Evolutionary conservation across 768 basidiomycete genomes (phyloP).

Genomic region (Phylloporus sp.): DNA sequence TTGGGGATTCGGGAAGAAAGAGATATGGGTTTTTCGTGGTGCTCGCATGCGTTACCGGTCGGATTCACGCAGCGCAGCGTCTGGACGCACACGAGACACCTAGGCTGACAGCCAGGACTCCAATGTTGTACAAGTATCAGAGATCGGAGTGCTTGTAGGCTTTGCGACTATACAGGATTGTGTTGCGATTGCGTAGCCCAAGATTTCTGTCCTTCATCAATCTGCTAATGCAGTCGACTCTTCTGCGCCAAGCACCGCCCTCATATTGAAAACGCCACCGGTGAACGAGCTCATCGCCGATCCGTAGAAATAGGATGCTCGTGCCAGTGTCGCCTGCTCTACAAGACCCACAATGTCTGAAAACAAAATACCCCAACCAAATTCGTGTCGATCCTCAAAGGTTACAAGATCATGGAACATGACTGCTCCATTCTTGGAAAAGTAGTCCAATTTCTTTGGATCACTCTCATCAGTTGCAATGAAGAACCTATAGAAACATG

Average conservation of each 20-base stretch:
- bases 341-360: constrained; percentile 39
- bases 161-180: constrained; percentile 1
- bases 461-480: constrained; percentile 38
- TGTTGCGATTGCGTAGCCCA: not conserved
- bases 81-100: constrained; percentile 17
- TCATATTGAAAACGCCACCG: constrained; percentile 37
- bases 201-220: constrained; percentile 14
- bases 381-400: constrained; percentile 34
- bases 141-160: constrained; percentile 1
- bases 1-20: constrained; percentile 44
- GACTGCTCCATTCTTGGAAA: constrained; percentile 33
- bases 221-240: constrained; percentile 32
- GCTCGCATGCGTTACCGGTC: constrained; percentile 25
- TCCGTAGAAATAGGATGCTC: constrained; percentile 37
- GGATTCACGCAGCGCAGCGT: constrained; percentile 25
- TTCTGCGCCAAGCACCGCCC: constrained; percentile 34
- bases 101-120: not conserved
- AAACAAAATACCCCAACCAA: constrained; percentile 40
- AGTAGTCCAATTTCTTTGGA: constrained; percentile 26
- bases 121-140: constrained; percentile 12
- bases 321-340: constrained; percentile 37
- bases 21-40: constrained; percentile 65
- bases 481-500: constrained; percentile 21
- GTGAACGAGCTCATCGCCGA: constrained; percentile 37
- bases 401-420: constrained; percentile 39